These are phyloP conservation scores for Polyrhizophydium stewartii DNA, from an alignment of 371 early-diverging fungal genomes.

Conservation along the genomic window DNA sequence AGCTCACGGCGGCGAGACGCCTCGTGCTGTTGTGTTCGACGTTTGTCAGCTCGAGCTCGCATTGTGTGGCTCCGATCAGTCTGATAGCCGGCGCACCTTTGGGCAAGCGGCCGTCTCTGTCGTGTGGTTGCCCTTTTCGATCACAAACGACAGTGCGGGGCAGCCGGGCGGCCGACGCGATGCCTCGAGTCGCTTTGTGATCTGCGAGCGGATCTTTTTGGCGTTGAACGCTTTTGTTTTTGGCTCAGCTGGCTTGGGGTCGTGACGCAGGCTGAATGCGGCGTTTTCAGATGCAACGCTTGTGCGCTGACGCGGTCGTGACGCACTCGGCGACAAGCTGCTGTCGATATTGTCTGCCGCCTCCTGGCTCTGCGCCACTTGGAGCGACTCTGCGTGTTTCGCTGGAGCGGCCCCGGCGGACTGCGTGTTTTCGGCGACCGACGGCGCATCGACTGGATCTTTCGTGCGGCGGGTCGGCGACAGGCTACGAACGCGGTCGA, in stretches of 20 bases:
- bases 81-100: constrained; percentile 10
- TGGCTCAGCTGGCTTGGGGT: constrained; percentile 1
- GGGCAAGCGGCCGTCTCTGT: constrained; percentile 29
- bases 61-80: too few species aligned
- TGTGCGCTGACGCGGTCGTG: neutral
- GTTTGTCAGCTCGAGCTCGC: too few species aligned
- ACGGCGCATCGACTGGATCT: too few species aligned
- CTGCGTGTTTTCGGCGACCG: too few species aligned
- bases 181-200: constrained; percentile 19
- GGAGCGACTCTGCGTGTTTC: too few species aligned
- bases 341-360: too few species aligned
- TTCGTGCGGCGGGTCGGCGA: too few species aligned
- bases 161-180: constrained; percentile 25
- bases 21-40: too few species aligned
- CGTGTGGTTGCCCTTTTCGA: constrained; percentile 13
- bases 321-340: neutral
- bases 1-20: constrained; percentile 25
- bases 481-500: too few species aligned
- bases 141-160: constrained; percentile 25
- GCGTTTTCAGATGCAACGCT: too few species aligned
- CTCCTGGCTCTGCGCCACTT: too few species aligned
- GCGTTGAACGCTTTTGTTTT: constrained; percentile 10
- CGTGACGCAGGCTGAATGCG: neutral
- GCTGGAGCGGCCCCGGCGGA: too few species aligned
- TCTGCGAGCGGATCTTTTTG: constrained; percentile 1